Evolutionary conservation across 306 rosid species (phyloP).

Genomic region (Bauhinia variegata): DNA sequence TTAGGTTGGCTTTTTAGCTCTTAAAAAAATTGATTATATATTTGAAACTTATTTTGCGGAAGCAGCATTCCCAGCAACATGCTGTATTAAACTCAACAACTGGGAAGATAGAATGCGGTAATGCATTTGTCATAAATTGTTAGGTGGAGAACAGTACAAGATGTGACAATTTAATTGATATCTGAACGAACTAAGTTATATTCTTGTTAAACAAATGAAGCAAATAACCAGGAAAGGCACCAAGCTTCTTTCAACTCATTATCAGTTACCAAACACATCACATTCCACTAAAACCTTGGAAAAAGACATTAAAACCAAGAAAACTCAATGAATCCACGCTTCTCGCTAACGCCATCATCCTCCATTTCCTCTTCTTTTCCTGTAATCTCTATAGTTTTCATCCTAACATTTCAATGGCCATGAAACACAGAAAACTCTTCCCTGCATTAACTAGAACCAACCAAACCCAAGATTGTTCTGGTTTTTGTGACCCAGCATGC

Average conservation of each 20-base stretch:
- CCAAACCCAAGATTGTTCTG: slow-evolving; percentile 59
- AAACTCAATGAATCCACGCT: slow-evolving; percentile 32
- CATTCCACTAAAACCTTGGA: slow-evolving; percentile 44
- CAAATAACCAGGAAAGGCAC: slow-evolving; percentile 27
- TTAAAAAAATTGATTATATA: not conserved
- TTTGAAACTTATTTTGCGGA: not conserved
- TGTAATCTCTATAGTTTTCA: not conserved
- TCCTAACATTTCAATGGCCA: slow-evolving; percentile 46
- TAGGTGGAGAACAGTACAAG: not conserved
- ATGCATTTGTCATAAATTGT: not conserved
- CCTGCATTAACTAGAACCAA: slow-evolving; percentile 42
- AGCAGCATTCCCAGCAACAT: not conserved
- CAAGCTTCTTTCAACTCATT: slow-evolving; percentile 46
- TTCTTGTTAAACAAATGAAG: slow-evolving; percentile 30
- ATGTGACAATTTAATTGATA: not conserved
- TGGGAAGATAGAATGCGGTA: not conserved
- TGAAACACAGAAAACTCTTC: slow-evolving; percentile 65
- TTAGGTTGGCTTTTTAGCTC: too few species aligned
- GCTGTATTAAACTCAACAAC: too few species aligned
- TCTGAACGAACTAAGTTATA: slow-evolving; percentile 20
- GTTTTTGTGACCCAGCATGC: slow-evolving; percentile 55
- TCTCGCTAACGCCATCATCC: slow-evolving; percentile 28
- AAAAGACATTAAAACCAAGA: slow-evolving; percentile 41
- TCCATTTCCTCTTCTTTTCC: slow-evolving; percentile 23
- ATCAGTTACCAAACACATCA: slow-evolving; percentile 51